Evolutionary conservation across 257 asterid species (phyloP).

Genomic region (Thymus quinquecostatus): DNA sequence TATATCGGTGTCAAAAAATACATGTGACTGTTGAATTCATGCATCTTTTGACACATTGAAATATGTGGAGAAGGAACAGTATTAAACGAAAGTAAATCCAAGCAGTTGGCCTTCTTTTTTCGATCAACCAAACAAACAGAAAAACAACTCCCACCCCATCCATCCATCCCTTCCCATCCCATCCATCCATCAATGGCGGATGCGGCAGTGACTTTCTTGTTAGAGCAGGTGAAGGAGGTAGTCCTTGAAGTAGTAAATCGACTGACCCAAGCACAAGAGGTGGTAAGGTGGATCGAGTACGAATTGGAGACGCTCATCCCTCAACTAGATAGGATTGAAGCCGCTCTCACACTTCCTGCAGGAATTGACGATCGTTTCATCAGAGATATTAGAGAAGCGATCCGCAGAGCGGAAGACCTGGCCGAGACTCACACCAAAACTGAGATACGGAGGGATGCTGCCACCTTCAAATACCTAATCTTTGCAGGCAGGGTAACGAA

Average conservation of each 20-base stretch:
- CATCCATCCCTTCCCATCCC: no score
- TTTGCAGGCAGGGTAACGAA: neutral
- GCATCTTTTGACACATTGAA: no score
- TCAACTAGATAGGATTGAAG: neutral
- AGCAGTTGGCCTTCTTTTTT: no score
- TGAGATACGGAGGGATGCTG: neutral
- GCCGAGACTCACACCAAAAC: constrained; percentile 5
- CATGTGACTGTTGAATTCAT: no score
- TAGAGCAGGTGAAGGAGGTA: neutral
- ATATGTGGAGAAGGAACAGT: no score
- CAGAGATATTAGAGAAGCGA: neutral
- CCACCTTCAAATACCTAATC: neutral
- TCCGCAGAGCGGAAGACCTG: constrained; percentile 5
- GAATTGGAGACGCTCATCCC: constrained; percentile 9
- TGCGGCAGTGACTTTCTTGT: neutral
- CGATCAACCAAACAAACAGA: no score
- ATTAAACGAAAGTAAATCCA: no score
- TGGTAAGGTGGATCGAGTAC: neutral
- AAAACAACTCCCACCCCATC: no score
- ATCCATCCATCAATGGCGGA: constrained; percentile 17
- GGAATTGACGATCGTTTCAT: neutral
- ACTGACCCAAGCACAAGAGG: no score
- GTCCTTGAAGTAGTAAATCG: no score
- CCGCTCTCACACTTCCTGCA: no score
- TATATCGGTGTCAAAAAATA: no score